Base-by-base conservation (phyloP, 345 rosid genomes). In the Citrus unshiu region DNA sequence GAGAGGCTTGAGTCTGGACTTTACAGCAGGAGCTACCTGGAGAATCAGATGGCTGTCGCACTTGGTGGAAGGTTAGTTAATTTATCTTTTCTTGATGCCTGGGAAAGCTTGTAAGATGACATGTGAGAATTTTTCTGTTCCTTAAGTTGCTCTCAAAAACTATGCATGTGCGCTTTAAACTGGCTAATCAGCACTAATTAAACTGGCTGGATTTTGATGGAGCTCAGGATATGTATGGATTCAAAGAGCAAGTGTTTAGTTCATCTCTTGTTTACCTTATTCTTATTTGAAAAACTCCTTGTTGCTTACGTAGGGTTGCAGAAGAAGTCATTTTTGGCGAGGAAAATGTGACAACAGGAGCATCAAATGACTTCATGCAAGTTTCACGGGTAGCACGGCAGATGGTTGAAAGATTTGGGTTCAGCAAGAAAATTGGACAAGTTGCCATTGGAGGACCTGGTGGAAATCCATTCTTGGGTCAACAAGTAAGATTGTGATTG, bases 321-420 rank as follows among this genome's bases (percentile, higher is more conserved):
- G 99, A 96, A 86, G 99, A 96, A 76, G 97, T 96, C 24, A 96
- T 96, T 32, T 96, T 92, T 63, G 99, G 99, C 6, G 54, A 68
- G 34, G 97, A 96, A 51, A 96, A 96, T 83, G 99, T 96, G 81
- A 96, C 98, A 21, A 96, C 99, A 0, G 99, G 99, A 78, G 99
- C 99, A 84, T 96, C 99, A 2, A 96, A 89, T 43, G 98, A 96
- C 85, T 94, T 96, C 88, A 94, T 96, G 98, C 97, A 94, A 90
- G 99, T 96, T 51, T 96, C 98, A 24, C 87, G 98, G 39, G 99
- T 96, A 71, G 99, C 99, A n/a, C 90, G 99, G 78, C 99, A 96
- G 85, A 96, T 96, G 99, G 93, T 96, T 16, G 98, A 96, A 89
- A 91, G 99, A 79, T 94, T 93, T 61, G 98, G 98, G 9, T 93